Conservation (phyloP, 2,329 filamentous ascomycete genomes). For the Xylaria sp. region DNA sequence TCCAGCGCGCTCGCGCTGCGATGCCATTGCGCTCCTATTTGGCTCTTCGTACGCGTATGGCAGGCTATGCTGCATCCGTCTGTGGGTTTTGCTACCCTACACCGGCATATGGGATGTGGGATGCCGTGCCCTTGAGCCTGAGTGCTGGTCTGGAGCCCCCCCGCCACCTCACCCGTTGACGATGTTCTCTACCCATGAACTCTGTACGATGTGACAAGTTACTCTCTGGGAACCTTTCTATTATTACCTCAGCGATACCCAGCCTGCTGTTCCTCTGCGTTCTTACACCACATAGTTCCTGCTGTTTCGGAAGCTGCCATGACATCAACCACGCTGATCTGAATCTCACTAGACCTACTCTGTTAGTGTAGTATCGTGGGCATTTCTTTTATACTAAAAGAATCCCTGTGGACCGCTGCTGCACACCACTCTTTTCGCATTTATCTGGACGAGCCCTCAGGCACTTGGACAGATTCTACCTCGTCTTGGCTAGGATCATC, state of each 20-base stretch:
- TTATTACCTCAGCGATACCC: slow-evolving; percentile 22
- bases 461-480: slow-evolving; percentile 11
- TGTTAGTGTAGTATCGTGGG: slow-evolving; percentile 25
- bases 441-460: background rate
- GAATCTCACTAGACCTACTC: slow-evolving; percentile 41
- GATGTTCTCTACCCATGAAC: slow-evolving; percentile 16
- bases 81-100: slow-evolving; percentile 20
- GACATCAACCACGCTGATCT: slow-evolving; percentile 44
- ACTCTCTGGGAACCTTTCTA: slow-evolving; percentile 9
- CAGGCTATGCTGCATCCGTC: slow-evolving; percentile 4
- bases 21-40: slow-evolving; percentile 11
- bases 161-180: slow-evolving; percentile 8
- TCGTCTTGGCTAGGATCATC: slow-evolving; percentile 14
- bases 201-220: slow-evolving; percentile 4
- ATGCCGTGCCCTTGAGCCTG: slow-evolving; percentile 18
- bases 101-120: slow-evolving; percentile 28
- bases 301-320: slow-evolving; percentile 29
- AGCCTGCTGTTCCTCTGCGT: slow-evolving; percentile 31
- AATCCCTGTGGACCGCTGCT: slow-evolving; percentile 29
- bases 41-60: slow-evolving; percentile 6
- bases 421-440: background rate
- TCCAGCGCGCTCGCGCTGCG: slow-evolving; percentile 18
- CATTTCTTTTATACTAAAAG: slow-evolving; percentile 1
- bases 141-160: slow-evolving; percentile 5
- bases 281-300: background rate